Evolutionary conservation across 768 basidiomycete species (phyloP).

Genomic region (Leccinum uliginosum): DNA sequence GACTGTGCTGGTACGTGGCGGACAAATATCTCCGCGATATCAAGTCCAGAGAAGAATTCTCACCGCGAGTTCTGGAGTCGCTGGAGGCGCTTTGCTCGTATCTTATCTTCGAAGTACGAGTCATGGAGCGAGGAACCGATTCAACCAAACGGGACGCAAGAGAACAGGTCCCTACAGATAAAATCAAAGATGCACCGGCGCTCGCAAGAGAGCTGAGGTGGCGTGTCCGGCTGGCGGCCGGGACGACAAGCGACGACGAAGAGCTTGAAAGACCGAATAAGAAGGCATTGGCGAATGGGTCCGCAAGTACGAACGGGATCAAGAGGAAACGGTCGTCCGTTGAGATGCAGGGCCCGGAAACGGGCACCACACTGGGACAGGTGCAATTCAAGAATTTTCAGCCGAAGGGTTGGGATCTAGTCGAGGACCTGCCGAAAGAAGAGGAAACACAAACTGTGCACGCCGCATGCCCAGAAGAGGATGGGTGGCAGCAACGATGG

Average conservation of each 20-base stretch:
- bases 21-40: slow-evolving; percentile 77
- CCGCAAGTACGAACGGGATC: slow-evolving; percentile 20
- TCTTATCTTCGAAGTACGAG: slow-evolving; percentile 70
- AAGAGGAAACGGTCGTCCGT: slow-evolving; percentile 39
- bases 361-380: slow-evolving; percentile 15
- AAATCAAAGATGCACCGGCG: slow-evolving; percentile 76
- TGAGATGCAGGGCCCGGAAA: slow-evolving; percentile 10
- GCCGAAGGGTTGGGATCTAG: slow-evolving; percentile 62
- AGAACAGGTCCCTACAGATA: slow-evolving; percentile 78
- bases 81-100: slow-evolving; percentile 70
- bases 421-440: slow-evolving; percentile 40
- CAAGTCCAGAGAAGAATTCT: slow-evolving; percentile 49
- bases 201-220: slow-evolving; percentile 83
- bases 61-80: slow-evolving; percentile 63
- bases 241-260: slow-evolving; percentile 68
- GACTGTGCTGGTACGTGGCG: slow-evolving; percentile 88
- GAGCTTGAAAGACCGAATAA: slow-evolving; percentile 27
- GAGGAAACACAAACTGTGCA: slow-evolving; percentile 37
- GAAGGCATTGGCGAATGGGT: slow-evolving; percentile 24
- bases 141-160: slow-evolving; percentile 70
- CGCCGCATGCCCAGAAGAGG: slow-evolving; percentile 36
- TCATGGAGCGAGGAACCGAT: slow-evolving; percentile 68
- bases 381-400: slow-evolving; percentile 60
- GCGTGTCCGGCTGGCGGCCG: slow-evolving; percentile 63
- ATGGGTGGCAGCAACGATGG: slow-evolving; percentile 47